phyloP scores from a whole-genome alignment of 106 monocot genomes.

The Apostasia ramifera region DNA sequence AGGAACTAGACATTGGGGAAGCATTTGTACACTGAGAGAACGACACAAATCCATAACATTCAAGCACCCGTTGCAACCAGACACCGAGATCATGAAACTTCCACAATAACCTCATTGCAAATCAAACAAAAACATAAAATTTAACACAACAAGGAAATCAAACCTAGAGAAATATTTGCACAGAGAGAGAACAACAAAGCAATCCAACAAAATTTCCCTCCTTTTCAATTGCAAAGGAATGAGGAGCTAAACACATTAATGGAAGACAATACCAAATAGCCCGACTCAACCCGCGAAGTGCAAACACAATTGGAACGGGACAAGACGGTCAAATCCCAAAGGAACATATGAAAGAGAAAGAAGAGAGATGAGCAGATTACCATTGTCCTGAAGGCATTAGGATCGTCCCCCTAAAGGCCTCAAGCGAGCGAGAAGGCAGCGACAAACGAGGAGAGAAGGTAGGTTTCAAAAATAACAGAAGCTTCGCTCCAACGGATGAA shows the following conservation, averaged over 20 bases:
- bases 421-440: neutral
- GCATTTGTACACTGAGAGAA: neutral
- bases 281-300: no score
- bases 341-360: neutral
- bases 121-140: no score
- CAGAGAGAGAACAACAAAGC: no score
- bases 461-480: constrained; percentile 8
- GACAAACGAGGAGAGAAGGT: neutral
- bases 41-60: neutral
- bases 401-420: neutral
- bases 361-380: neutral
- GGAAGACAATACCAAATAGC: no score
- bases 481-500: constrained; percentile 2
- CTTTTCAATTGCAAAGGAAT: neutral
- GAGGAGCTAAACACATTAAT: no score
- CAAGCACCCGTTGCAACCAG: neutral
- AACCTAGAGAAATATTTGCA: no score
- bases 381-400: constrained; percentile 4
- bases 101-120: no score
- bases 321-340: neutral
- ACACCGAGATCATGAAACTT: no score
- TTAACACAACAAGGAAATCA: no score
- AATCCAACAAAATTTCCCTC: neutral
- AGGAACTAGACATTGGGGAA: neutral
- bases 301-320: neutral